Evolutionary conservation across 176 grass and related monocot genomes (phyloP).

Genomic region (Panicum miliaceum): DNA sequence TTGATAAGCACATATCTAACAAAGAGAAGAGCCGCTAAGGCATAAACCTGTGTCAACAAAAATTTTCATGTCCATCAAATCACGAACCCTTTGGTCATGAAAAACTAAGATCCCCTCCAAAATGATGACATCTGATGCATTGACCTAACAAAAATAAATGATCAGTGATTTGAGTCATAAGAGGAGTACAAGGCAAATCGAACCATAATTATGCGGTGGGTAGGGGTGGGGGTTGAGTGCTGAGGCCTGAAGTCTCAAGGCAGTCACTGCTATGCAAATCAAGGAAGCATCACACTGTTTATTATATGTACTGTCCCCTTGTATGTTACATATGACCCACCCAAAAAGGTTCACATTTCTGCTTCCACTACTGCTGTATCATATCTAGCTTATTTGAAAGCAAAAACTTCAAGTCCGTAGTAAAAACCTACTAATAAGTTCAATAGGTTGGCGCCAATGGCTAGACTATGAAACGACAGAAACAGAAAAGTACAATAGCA

Average conservation of each 20-base stretch:
- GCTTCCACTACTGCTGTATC: neutral
- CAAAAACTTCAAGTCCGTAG: neutral
- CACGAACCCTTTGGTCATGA: constrained; percentile 82
- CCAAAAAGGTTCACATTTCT: neutral
- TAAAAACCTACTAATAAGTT: constrained; percentile 5
- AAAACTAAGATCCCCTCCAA: constrained; percentile 94
- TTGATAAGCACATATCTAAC: constrained; percentile 17
- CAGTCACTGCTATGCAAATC: neutral
- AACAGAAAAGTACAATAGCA: neutral
- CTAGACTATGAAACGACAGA: neutral
- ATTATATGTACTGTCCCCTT: neutral
- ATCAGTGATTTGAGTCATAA: neutral
- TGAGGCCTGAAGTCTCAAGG: neutral
- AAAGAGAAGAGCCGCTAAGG: constrained; percentile 30
- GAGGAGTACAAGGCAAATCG: constrained; percentile 30
- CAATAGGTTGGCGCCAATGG: neutral
- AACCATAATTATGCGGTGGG: neutral
- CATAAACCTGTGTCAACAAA: constrained; percentile 93
- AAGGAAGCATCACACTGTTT: constrained; percentile 3
- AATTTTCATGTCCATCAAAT: constrained; percentile 98
- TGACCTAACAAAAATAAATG: constrained; percentile 69
- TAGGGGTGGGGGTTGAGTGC: neutral
- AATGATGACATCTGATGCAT: constrained; percentile 97
- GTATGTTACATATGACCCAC: neutral
- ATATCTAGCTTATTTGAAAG: constrained; percentile 14